Evolutionary conservation across 2,329 filamentous ascomycete species (phyloP), one percentile per base, ranked within the genome.

Genomic region (Camillea tinctor): DNA sequence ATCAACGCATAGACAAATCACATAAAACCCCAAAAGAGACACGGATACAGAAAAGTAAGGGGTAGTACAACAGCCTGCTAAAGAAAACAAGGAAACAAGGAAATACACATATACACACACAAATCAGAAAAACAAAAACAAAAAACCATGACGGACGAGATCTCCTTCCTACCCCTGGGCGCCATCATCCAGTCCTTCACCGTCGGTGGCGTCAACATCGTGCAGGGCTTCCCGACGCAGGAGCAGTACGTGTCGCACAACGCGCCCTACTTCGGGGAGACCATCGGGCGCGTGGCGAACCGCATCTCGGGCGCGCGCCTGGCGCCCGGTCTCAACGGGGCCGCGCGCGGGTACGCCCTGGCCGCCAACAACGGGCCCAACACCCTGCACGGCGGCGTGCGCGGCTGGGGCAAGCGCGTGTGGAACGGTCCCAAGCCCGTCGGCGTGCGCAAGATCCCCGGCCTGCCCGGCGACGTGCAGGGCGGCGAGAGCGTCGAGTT

Each of bases 281-380:
- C 92, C 51, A 97, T 98, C 73, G 95, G 95, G 58, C 91, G 87
- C 57, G 80, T 88, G 20, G 86, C 93, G 62, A 98, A 98, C 79
- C 89, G 94, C 59, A 87, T 97, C 73, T 84, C 86, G 59, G 80
- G 83, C 70, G 92, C 88, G 23, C 82, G 85, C 66, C 87, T 97
- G 26, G 26, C 73, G 78, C 88, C 65, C 81, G 81, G 55, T 8
- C 77, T 97, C 68, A 97, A 97, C 75, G 77, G 76, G 63, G 80
- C 81, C 63, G 80, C 81, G 63, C 84, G 85, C 70, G 79, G 83
- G 3, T 95, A 96, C 75, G 69, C 81, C 17, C 82, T 98, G 50
- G 82, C 84, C 7, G 84, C 84, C 61, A 97, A 97, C 77, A 86
- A 97, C 72, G 89, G 87, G 0, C 81, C 84, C 48, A 95, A 97